A percentile compares a stretch with the other conserved stretches of the same genome.
phyloP scores from a whole-genome alignment of 2,329 filamentous ascomycete species.

The Penicillium hordei region DNA sequence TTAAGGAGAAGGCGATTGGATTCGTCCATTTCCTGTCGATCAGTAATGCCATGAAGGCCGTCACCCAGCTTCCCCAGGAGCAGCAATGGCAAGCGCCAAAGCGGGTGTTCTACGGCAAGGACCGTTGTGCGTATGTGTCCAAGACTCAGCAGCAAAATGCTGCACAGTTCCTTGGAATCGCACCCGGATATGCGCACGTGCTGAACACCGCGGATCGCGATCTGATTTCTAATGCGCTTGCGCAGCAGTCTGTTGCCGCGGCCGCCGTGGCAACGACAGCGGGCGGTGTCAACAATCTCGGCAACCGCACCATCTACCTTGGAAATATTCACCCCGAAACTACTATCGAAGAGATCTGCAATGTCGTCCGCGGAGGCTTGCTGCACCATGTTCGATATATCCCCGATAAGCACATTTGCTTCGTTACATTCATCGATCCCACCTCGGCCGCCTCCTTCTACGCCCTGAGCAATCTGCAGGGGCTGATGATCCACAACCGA shows the following conservation, averaged over 20 bases:
- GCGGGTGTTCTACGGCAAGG: slow-evolving; percentile 97
- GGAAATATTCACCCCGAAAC: slow-evolving; percentile 99
- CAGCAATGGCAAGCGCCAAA: slow-evolving; percentile 94
- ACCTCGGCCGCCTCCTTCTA: slow-evolving; percentile 98
- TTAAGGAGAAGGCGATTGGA: slow-evolving; percentile 95
- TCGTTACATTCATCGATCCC: slow-evolving; percentile 98
- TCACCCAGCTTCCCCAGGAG: slow-evolving; percentile 93
- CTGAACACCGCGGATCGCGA: slow-evolving; percentile 94
- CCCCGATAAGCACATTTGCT: slow-evolving; percentile 99
- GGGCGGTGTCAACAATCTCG: slow-evolving; percentile 94
- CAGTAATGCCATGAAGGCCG: slow-evolving; percentile 96
- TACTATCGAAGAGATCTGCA: slow-evolving; percentile 99
- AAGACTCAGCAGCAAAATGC: slow-evolving; percentile 99
- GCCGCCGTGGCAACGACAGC: slow-evolving; percentile 95
- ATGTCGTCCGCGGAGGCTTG: slow-evolving; percentile 91
- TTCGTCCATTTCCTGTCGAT: slow-evolving; percentile 98
- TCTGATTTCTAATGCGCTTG: slow-evolving; percentile 91
- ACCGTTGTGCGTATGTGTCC: slow-evolving; percentile 95
- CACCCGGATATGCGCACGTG: slow-evolving; percentile 93
- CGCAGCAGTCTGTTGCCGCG: slow-evolving; percentile 95
- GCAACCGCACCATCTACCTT: slow-evolving; percentile 95
- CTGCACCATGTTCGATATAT: slow-evolving; percentile 99
- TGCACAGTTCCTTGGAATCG: slow-evolving; percentile 95
- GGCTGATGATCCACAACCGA: slow-evolving; percentile 98
- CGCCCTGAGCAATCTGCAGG: slow-evolving; percentile 93